Percentiles rank a stretch among this genome's conserved stretches.
Conservation (phyloP, 768 basidiomycete species). For the Mycena crocata region DNA sequence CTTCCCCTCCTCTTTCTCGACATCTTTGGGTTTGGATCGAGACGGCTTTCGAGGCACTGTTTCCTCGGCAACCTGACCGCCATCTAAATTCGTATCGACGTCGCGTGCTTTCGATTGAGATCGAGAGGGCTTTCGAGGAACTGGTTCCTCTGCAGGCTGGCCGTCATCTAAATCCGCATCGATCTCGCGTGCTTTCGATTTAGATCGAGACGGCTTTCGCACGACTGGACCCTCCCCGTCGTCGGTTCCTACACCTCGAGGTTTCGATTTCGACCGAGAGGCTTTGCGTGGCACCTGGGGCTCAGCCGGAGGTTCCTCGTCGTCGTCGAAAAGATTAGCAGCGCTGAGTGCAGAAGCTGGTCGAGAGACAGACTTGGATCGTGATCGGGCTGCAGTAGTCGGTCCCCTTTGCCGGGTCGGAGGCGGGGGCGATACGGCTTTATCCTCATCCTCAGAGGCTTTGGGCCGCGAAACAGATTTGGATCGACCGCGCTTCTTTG, state of each 20-base stretch:
- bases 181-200: constrained; percentile 12
- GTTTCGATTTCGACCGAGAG: constrained; percentile 33
- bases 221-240: constrained; percentile 8
- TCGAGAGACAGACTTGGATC: constrained; percentile 33
- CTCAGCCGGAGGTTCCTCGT: constrained; percentile 15
- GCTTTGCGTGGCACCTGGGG: constrained; percentile 30
- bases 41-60: constrained; percentile 30
- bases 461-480: constrained; percentile 42
- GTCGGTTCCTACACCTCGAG: constrained; percentile 11
- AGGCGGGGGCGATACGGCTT: constrained; percentile 28
- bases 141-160: constrained; percentile 3
- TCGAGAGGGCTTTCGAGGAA: constrained; percentile 34
- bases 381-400: constrained; percentile 26
- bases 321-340: constrained; percentile 31
- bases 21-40: constrained; percentile 28
- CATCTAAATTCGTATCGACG: constrained; percentile 7
- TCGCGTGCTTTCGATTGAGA: constrained; percentile 36
- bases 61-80: constrained; percentile 2
- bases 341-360: constrained; percentile 24
- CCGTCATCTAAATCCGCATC: constrained; percentile 9
- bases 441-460: constrained; percentile 24
- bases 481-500: constrained; percentile 39
- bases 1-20: constrained; percentile 18
- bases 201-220: constrained; percentile 23
- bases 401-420: constrained; percentile 30